Evolutionary conservation across 768 basidiomycete genomes (phyloP).

Genomic region (Lactarius tabidus): DNA sequence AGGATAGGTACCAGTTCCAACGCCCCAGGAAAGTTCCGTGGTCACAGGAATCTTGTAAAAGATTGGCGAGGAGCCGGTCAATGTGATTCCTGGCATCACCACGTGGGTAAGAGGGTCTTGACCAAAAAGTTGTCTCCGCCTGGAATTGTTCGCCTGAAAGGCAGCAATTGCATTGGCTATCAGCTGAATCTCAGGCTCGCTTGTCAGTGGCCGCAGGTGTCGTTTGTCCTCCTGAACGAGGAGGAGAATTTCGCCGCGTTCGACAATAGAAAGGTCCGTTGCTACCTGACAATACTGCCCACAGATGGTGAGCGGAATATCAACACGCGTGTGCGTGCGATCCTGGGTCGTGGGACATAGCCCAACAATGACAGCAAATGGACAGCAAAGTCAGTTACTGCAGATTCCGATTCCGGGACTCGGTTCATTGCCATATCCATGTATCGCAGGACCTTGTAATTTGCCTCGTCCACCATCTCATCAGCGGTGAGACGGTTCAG

Average conservation of each 20-base stretch:
- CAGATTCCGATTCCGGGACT: not conserved
- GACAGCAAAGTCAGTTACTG: not conserved
- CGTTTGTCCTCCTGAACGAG: not conserved
- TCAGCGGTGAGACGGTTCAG: no score
- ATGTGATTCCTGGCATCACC: no score
- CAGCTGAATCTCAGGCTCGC: not conserved
- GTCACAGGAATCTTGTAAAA: no score
- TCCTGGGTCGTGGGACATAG: not conserved
- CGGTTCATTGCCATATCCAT: not conserved
- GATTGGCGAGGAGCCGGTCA: no score
- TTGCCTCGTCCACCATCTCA: no score
- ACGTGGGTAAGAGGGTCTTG: no score
- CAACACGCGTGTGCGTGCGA: not conserved
- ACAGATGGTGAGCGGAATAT: not conserved
- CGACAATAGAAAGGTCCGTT: not conserved
- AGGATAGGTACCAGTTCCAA: no score
- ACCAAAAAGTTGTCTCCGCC: no score
- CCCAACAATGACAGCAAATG: not conserved
- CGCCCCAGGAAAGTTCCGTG: no score
- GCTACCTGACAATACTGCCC: not conserved
- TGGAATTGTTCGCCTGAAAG: not conserved
- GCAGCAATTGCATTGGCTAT: not conserved
- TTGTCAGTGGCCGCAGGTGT: not conserved
- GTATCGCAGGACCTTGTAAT: no score
- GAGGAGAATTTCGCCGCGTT: not conserved